Evolutionary conservation across 2,329 filamentous ascomycete genomes (phyloP), one percentile per base, ranked within the genome.

Genomic region (Fusarium concolor): DNA sequence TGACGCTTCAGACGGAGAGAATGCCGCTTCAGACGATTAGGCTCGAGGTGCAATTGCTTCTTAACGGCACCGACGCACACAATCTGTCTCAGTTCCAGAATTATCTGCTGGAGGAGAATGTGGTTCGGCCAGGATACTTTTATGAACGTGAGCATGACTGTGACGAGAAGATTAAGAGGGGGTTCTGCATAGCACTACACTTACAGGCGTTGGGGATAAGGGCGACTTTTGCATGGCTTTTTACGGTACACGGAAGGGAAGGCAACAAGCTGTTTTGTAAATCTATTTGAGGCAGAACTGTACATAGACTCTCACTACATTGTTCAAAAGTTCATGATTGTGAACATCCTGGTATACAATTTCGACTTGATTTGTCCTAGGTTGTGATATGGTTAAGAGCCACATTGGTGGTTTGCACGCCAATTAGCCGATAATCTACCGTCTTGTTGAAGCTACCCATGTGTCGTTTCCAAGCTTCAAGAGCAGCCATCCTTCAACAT

Each of bases 341-440:
- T 22, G n/a, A 33, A 18, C 2, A 49, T 9, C 20, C 18, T 38
- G 18, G 17, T 26, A 20, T 15, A 18, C 31, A 18, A 12, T 12
- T 35, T 35, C 5, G 39, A 35, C 28, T 24, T 42, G 12, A 39
- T 41, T 22, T 28, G n/a, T 26, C 28, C 6, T 14, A 4, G 4
- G 3, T 37, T 26, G 9, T 12, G 18, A 20, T 10, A 26, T 54
- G 5, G 28, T 22, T 10, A 38, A 5, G 22, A 17, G 8, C 18
- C 17, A 17, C 17, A 15, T 20, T 33, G 14, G 35, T 28, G 10
- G 39, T 45, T 37, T 29, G 15, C 41, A 24, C 7, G 15, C n/a
- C 10, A 28, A 54, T 72, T 70, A 72, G 33, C 71, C 71, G 71
- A 63, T 1, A 41, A 72, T 71, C 39, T 65, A 22, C 71, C 71